phyloP scores from a whole-genome alignment of 345 rosid genomes.

The Sapria himalayana region DNA sequence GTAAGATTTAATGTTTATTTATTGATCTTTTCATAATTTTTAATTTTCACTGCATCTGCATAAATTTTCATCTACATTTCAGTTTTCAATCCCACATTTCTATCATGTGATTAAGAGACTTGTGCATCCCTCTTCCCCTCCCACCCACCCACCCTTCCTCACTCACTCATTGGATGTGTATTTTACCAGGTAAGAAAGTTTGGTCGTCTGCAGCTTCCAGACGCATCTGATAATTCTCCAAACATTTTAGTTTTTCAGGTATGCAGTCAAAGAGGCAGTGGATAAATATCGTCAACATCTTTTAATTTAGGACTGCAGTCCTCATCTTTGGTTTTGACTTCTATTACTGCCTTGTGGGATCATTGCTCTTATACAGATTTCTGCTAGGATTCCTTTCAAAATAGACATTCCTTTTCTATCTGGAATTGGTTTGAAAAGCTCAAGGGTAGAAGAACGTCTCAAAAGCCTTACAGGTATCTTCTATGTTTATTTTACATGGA shows the following conservation, averaged over 20 bases:
- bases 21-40: too few species aligned
- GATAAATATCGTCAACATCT: too few species aligned
- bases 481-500: too few species aligned
- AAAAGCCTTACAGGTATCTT: constrained; percentile 50
- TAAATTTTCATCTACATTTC: neutral
- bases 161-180: neutral
- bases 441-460: constrained; percentile 35
- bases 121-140: neutral
- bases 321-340: too few species aligned
- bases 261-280: too few species aligned
- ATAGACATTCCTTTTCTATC: constrained; percentile 57
- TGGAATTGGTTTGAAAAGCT: constrained; percentile 21
- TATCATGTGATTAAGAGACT: constrained; percentile 1
- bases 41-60: too few species aligned
- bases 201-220: constrained; percentile 41
- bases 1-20: constrained; percentile 2
- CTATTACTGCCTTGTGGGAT: too few species aligned
- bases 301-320: too few species aligned
- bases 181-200: constrained; percentile 23
- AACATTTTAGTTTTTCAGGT: constrained; percentile 74
- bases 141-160: neutral
- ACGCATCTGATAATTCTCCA: constrained; percentile 32
- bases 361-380: too few species aligned
- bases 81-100: constrained; percentile 4
- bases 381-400: constrained; percentile 39